Percentiles rank a stretch among this genome's conserved stretches.
Evolutionary conservation across 768 basidiomycete species (phyloP).

Genomic region (Kwoniella bestiolae): DNA sequence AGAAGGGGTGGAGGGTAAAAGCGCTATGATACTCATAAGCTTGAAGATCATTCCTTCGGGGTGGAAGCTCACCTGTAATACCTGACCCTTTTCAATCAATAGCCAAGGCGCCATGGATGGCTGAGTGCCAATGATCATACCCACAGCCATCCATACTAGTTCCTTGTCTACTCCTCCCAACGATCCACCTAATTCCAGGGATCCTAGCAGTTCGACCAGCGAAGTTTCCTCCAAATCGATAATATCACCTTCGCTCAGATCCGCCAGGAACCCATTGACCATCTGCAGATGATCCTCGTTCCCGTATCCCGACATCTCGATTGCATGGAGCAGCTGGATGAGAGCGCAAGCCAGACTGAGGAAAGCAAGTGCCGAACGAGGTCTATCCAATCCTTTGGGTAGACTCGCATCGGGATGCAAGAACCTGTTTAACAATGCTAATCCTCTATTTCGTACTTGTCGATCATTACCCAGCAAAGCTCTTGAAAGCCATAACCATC

Average conservation of each 20-base stretch:
- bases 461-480: constrained; percentile 35
- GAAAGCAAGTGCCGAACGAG: constrained; percentile 30
- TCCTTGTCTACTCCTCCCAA: constrained; percentile 40
- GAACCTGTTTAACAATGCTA: constrained; percentile 33
- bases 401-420: constrained; percentile 35
- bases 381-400: constrained; percentile 28
- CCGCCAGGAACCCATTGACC: constrained; percentile 30
- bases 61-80: constrained; percentile 33
- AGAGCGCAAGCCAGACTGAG: constrained; percentile 25
- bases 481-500: constrained; percentile 48
- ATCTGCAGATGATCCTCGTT: constrained; percentile 28
- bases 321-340: constrained; percentile 30
- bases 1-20: constrained; percentile 42
- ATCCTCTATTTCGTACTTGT: constrained; percentile 41
- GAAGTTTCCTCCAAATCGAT: constrained; percentile 27
- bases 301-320: constrained; percentile 31
- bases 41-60: too few relatives aligned
- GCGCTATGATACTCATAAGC: constrained; percentile 17
- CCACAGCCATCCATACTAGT: constrained; percentile 42
- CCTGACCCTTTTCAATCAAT: constrained; percentile 14
- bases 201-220: constrained; percentile 13
- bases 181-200: constrained; percentile 12
- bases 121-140: constrained; percentile 10
- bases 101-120: constrained; percentile 34
- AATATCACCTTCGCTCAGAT: constrained; percentile 35